These are phyloP conservation scores for Trichoderma virens DNA, from an alignment of 495 filamentous ascomycete genomes.

Conservation along the genomic window DNA sequence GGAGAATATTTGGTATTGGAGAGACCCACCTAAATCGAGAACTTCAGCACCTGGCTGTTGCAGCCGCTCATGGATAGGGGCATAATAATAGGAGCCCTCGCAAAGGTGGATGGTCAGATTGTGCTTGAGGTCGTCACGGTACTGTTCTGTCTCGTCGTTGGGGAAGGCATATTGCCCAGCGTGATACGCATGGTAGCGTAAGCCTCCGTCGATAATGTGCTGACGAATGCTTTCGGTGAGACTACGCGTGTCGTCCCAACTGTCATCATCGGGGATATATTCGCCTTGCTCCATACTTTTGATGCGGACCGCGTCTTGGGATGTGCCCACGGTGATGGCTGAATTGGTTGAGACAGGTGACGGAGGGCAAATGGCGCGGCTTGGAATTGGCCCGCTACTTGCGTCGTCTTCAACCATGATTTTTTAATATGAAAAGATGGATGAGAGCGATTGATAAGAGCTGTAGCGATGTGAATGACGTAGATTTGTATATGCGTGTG, in stretches of 20 bases:
- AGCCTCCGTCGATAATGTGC: slow-evolving; percentile 31
- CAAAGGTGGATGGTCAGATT: slow-evolving; percentile 39
- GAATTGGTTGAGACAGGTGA: slow-evolving; percentile 9
- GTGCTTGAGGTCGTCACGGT: slow-evolving; percentile 62
- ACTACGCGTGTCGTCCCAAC: slow-evolving; percentile 4
- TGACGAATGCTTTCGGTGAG: slow-evolving; percentile 26
- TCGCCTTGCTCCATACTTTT: slow-evolving; percentile 9
- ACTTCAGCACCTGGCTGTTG: slow-evolving; percentile 23
- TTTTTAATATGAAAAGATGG: background rate
- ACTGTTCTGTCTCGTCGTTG: slow-evolving; percentile 55
- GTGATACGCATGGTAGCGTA: slow-evolving; percentile 46
- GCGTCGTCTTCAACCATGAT: background rate
- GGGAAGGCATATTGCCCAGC: slow-evolving; percentile 52
- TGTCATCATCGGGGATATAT: background rate
- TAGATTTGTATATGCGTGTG: background rate
- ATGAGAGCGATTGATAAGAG: background rate
- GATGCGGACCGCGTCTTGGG: background rate
- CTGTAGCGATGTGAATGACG: background rate
- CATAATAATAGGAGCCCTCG: slow-evolving; percentile 34
- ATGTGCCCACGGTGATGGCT: slow-evolving; percentile 10
- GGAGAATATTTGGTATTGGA: background rate
- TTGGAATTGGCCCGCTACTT: background rate
- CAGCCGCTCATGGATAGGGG: slow-evolving; percentile 24
- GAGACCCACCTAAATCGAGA: slow-evolving; percentile 27
- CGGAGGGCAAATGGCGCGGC: background rate